Base-by-base conservation (phyloP, 768 basidiomycete genomes). In the Cyathus striatus region DNA sequence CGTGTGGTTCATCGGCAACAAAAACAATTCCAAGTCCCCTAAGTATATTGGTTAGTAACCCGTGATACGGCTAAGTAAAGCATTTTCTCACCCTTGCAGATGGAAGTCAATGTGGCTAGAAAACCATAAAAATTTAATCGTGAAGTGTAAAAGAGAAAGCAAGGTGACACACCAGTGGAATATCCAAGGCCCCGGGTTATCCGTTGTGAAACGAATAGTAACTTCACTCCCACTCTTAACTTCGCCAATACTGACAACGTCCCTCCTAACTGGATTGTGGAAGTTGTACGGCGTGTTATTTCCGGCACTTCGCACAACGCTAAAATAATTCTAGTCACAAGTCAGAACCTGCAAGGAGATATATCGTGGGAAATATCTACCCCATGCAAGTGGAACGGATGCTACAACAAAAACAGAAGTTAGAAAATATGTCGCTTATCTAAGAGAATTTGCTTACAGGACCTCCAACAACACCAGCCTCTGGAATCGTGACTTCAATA, bases 221-320 rank as follows among this genome's bases (percentile, higher is more conserved):
- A 36, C 35, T 14, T 36, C 20, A 18, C 63, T 60, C 27, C 23
- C 42, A n/a, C n/a, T n/a, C n/a, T n/a, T n/a, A 1, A 34, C 27
- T 17, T 17, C 21, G 6, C 55, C 52, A 7, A 33, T 49, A 26
- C 50, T 52, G 32, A 79, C 70, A 0, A 76, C 76, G 54, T 83
- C 81, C 38, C 79, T 65, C 61, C 63, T 45, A 16, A 73, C 62
- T 1, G 81, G 83, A 52, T 85, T 80, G 6, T 46, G 49, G 23
- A 67, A 74, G 53, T 76, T 76, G 50, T 62, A 64, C 1, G 26
- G 42, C 1, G 45, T 41, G n/a, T n/a, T n/a, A 23, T 49, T 65
- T 4, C 67, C 68, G 6, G 73, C 69, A 38, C 66, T 67, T 38
- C 66, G 56, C 17, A 75, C 56, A 16, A 75, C 73, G 33, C 62